Percentiles rank a stretch among this genome's conserved stretches.
phyloP scores from a whole-genome alignment of 2,329 filamentous ascomycete species.

The Nemania sp. region DNA sequence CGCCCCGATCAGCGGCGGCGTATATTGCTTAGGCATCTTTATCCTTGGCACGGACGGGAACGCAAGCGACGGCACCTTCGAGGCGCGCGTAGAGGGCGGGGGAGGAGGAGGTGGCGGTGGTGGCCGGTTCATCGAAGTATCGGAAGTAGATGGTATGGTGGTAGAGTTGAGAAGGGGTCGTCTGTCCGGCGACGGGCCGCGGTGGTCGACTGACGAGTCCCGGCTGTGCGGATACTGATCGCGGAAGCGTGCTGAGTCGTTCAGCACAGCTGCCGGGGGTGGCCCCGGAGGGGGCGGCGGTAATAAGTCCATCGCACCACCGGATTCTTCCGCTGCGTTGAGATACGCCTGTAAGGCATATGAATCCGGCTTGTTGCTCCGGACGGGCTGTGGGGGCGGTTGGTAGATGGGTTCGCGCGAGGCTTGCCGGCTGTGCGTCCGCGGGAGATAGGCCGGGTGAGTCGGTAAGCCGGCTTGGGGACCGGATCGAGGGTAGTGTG shows the following conservation, averaged over 20 bases:
- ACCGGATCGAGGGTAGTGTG: slow-evolving; percentile 27
- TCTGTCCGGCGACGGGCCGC: slow-evolving; percentile 25
- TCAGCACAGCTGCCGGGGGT: slow-evolving; percentile 16
- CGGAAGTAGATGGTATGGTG: neutral
- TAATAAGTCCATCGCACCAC: slow-evolving; percentile 4
- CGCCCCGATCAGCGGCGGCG: slow-evolving; percentile 43
- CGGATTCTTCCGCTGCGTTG: slow-evolving; percentile 35
- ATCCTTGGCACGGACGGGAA: slow-evolving; percentile 46
- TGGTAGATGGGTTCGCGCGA: slow-evolving; percentile 25
- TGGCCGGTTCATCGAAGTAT: slow-evolving; percentile 1
- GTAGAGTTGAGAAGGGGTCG: slow-evolving; percentile 16
- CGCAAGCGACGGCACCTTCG: slow-evolving; percentile 41
- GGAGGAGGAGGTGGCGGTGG: slow-evolving; percentile 13
- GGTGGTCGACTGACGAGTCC: slow-evolving; percentile 21
- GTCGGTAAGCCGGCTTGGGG: slow-evolving; percentile 45
- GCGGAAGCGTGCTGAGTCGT: slow-evolving; percentile 12
- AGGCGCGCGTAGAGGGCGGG: slow-evolving; percentile 23
- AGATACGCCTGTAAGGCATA: slow-evolving; percentile 46
- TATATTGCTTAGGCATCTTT: slow-evolving; percentile 47
- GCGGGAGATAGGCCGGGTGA: slow-evolving; percentile 54
- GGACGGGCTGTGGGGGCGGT: slow-evolving; percentile 23
- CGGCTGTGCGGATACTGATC: slow-evolving; percentile 21
- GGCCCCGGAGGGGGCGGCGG: slow-evolving; percentile 29
- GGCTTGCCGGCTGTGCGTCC: slow-evolving; percentile 38
- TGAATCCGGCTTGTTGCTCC: slow-evolving; percentile 32